Evolutionary conservation across 495 filamentous ascomycete genomes (phyloP).

Genomic region (Pseudevernia furfuracea): DNA sequence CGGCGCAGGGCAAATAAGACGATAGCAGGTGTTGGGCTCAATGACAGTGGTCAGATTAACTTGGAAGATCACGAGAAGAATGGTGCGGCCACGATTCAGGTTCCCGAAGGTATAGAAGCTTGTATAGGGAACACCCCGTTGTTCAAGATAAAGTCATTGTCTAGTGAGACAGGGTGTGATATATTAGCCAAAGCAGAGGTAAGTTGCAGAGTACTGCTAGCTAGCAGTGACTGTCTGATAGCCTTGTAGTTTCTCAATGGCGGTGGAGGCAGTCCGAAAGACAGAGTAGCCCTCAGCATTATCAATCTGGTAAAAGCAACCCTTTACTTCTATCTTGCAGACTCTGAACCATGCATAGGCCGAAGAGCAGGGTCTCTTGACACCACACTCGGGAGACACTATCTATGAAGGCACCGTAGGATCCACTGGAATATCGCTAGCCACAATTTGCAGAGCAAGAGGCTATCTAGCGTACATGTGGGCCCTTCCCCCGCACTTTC

Average conservation of each 20-base stretch:
- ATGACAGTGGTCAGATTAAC: slow-evolving; percentile 16
- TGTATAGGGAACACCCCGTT: slow-evolving; percentile 93
- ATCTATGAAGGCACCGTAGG: slow-evolving; percentile 98
- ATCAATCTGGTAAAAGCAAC: slow-evolving; percentile 53
- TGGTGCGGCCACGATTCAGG: not conserved
- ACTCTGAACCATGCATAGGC: slow-evolving; percentile 41
- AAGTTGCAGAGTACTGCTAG: slow-evolving; percentile 12
- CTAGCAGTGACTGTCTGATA: not conserved
- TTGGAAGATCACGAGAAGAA: slow-evolving; percentile 24
- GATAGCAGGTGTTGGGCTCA: slow-evolving; percentile 8
- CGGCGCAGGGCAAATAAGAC: slow-evolving; percentile 24
- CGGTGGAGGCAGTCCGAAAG: slow-evolving; percentile 91
- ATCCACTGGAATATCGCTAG: slow-evolving; percentile 87
- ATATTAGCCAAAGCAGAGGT: slow-evolving; percentile 93
- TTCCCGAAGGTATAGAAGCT: slow-evolving; percentile 70
- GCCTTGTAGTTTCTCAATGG: slow-evolving; percentile 71
- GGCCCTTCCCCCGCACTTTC: slow-evolving; percentile 17
- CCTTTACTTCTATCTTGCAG: not conserved
- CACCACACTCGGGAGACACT: slow-evolving; percentile 75
- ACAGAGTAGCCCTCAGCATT: slow-evolving; percentile 86
- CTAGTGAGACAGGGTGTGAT: slow-evolving; percentile 82
- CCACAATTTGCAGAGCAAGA: slow-evolving; percentile 74
- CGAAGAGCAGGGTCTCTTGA: slow-evolving; percentile 68
- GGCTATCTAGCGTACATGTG: slow-evolving; percentile 91
- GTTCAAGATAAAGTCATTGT: slow-evolving; percentile 78